A percentile compares a stretch with the other conserved stretches of the same genome.
Conservation (phyloP, 192 early-diverging fungal genomes). For the Thamnidium elegans region DNA sequence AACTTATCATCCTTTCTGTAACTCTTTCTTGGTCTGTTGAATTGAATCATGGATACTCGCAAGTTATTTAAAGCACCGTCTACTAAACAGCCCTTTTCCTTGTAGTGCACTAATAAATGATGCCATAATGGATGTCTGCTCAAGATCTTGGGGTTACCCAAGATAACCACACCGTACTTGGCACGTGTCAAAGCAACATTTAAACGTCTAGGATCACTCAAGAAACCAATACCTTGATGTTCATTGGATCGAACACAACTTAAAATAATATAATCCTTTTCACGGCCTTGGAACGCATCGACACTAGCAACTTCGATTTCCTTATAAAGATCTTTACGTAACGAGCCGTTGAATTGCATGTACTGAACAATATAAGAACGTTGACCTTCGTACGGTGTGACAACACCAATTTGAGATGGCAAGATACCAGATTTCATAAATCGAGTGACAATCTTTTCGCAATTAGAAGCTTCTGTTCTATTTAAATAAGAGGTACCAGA, state of each 20-base stretch:
- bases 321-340: constrained; percentile 94
- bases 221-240: constrained; percentile 93
- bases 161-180: constrained; percentile 89
- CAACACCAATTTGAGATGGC: constrained; percentile 93
- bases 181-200: constrained; percentile 91
- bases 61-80: constrained; percentile 91
- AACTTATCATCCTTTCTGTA: constrained; percentile 58
- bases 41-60: constrained; percentile 86
- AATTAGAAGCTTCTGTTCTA: constrained; percentile 93
- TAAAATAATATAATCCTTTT: constrained; percentile 99
- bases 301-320: constrained; percentile 98
- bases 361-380: constrained; percentile 92
- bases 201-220: constrained; percentile 87
- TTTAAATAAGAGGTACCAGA: constrained; percentile 98
- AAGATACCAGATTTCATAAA: constrained; percentile 84
- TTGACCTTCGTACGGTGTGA: constrained; percentile 99
- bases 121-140: constrained; percentile 95
- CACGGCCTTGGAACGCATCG: constrained; percentile 98
- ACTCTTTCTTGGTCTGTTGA: constrained; percentile 66
- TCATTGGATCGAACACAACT: constrained; percentile 97
- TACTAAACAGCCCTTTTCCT: constrained; percentile 83
- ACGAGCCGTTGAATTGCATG: constrained; percentile 90
- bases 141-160: constrained; percentile 95
- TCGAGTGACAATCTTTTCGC: constrained; percentile 95
- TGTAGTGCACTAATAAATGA: constrained; percentile 91